These are phyloP conservation scores for Fusarium subtropicale DNA, from an alignment of 2,329 filamentous ascomycete species.

Conservation along the genomic window DNA sequence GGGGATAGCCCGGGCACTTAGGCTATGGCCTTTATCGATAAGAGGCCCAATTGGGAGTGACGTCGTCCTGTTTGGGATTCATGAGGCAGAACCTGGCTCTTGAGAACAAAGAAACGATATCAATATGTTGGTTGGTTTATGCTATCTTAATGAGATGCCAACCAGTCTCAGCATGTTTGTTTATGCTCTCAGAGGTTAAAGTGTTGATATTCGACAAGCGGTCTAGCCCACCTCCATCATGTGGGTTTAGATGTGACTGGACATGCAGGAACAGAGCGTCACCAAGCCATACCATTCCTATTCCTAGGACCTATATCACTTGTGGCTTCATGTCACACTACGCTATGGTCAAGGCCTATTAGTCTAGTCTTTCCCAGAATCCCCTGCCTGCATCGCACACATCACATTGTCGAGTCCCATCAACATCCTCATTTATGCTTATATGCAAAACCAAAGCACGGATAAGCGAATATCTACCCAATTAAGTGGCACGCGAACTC, in stretches of 20 bases:
- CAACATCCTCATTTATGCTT: background rate
- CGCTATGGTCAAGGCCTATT: background rate
- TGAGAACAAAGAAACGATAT: background rate
- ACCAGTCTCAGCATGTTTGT: background rate
- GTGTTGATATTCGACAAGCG: background rate
- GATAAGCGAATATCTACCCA: conserved; percentile 14
- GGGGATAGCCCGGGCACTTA: conserved; percentile 34
- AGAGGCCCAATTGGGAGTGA: conserved; percentile 20
- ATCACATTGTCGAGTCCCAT: background rate
- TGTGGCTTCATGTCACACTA: no score
- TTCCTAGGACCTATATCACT: background rate
- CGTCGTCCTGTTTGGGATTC: conserved; percentile 27
- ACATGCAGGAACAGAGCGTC: background rate
- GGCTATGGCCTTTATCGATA: conserved; percentile 42
- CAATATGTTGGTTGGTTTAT: background rate
- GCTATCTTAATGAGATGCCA: no score
- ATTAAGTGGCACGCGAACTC: conserved; percentile 24
- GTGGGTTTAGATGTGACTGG: background rate
- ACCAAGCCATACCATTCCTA: background rate
- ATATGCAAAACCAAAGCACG: background rate
- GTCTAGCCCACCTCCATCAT: background rate
- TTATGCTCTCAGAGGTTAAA: background rate
- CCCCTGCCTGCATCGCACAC: background rate
- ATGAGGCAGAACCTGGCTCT: background rate
- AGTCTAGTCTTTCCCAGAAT: background rate